Evolutionary conservation across 2,329 filamentous ascomycete genomes (phyloP).

Genomic region (Aspergillus glaucus): DNA sequence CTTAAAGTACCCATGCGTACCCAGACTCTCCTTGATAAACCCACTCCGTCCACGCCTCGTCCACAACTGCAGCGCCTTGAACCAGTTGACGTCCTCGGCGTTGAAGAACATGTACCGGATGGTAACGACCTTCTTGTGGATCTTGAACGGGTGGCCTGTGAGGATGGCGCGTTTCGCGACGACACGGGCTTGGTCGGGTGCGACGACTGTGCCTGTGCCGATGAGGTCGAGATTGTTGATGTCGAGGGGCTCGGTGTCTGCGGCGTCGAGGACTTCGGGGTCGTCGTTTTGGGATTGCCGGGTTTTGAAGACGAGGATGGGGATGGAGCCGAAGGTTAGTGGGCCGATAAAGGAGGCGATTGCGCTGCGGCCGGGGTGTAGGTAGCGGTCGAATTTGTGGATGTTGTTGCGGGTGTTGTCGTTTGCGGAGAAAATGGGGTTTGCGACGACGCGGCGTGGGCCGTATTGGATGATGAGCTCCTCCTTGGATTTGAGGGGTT

Average conservation of each 20-base stretch:
- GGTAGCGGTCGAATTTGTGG: constrained; percentile 88
- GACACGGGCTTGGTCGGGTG: constrained; percentile 67
- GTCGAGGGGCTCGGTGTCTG: constrained; percentile 40
- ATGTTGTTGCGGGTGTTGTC: constrained; percentile 93
- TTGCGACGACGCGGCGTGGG: constrained; percentile 76
- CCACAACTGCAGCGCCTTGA: constrained; percentile 93
- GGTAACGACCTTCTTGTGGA: constrained; percentile 95
- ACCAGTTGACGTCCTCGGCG: constrained; percentile 90
- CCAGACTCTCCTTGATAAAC: constrained; percentile 87
- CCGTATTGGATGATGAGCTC: constrained; percentile 89
- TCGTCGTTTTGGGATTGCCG: constrained; percentile 19
- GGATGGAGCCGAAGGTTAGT: constrained; percentile 86
- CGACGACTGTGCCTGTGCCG: constrained; percentile 78
- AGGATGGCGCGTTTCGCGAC: constrained; percentile 91
- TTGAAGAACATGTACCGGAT: constrained; percentile 99
- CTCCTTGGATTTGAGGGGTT: constrained; percentile 82
- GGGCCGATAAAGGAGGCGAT: constrained; percentile 87
- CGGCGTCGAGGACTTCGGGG: constrained; percentile 38
- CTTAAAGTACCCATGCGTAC: constrained; percentile 99
- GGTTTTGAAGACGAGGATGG: constrained; percentile 77
- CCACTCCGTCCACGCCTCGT: constrained; percentile 82
- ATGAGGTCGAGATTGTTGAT: constrained; percentile 60
- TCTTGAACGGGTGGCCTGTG: constrained; percentile 95
- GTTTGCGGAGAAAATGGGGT: constrained; percentile 82
- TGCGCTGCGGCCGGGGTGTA: constrained; percentile 84